phyloP scores from a whole-genome alignment of 2,329 filamentous ascomycete genomes.

The Macrophomina tecta region DNA sequence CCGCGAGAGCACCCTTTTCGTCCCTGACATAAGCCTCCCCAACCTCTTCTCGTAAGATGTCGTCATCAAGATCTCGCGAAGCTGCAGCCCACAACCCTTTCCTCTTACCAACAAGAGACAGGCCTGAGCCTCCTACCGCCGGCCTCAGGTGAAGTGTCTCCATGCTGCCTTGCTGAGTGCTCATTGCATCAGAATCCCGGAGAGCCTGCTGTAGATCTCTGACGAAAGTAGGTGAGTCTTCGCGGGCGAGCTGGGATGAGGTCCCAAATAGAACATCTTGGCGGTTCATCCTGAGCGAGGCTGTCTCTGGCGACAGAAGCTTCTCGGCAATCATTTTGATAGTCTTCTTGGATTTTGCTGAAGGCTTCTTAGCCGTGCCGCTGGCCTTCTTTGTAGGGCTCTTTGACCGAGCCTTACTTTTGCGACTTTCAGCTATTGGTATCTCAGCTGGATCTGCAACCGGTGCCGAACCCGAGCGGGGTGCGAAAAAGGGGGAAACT shows the following conservation, averaged over 20 bases:
- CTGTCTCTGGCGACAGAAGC: conserved; percentile 45
- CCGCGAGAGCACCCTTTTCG: background rate
- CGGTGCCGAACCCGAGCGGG: conserved; percentile 27
- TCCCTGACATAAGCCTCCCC: too few species aligned
- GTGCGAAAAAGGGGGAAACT: conserved; percentile 36
- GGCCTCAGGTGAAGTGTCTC: conserved; percentile 11
- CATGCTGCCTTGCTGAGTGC: background rate
- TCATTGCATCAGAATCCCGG: conserved; percentile 39
- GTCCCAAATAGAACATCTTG: conserved; percentile 50
- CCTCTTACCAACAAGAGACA: conserved; percentile 24
- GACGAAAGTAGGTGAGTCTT: conserved; percentile 45
- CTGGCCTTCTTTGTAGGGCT: conserved; percentile 32
- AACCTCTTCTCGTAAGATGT: conserved; percentile 36
- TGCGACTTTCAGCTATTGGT: conserved; percentile 29
- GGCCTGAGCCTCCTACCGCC: background rate
- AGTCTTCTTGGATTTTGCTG: conserved; percentile 38
- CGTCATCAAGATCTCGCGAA: conserved; percentile 40
- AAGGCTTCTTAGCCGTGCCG: conserved; percentile 28
- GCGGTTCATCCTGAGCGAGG: conserved; percentile 35
- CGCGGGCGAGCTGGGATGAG: conserved; percentile 47
- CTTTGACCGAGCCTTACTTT: conserved; percentile 10
- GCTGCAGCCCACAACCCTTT: conserved; percentile 43
- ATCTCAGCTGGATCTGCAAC: conserved; percentile 29
- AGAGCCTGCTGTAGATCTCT: conserved; percentile 45
- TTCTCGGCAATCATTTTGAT: conserved; percentile 41